Evolutionary conservation across 1,284 basidiomycete species (phyloP).

Genomic region (Marasmius oreades): DNA sequence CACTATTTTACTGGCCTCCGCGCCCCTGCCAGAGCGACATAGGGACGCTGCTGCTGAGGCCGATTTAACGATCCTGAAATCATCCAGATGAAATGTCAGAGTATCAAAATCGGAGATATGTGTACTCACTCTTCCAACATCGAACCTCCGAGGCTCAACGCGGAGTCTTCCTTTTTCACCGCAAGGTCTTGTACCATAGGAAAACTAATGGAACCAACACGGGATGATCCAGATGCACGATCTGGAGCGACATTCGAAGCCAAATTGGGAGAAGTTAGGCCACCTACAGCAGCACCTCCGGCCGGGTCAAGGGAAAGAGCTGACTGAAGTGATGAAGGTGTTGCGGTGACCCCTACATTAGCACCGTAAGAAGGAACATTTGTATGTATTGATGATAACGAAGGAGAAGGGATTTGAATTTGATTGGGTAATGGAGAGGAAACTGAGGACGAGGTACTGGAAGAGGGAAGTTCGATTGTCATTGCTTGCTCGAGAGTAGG

Average conservation of each 20-base stretch:
- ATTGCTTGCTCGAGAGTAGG: conserved; percentile 27
- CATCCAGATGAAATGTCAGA: conserved; percentile 16
- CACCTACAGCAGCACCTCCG: conserved; percentile 33
- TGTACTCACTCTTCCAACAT: conserved; percentile 30
- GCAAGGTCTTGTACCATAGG: neutral
- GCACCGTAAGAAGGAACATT: conserved; percentile 32
- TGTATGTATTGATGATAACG: conserved; percentile 26
- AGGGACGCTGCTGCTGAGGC: conserved; percentile 36
- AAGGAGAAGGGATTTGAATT: conserved; percentile 37
- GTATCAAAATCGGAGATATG: neutral
- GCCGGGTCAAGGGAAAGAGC: conserved; percentile 36
- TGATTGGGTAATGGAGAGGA: conserved; percentile 32
- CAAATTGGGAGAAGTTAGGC: conserved; percentile 26
- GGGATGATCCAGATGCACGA: neutral
- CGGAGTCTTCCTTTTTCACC: conserved; percentile 4
- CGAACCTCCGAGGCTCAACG: conserved; percentile 16
- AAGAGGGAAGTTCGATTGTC: conserved; percentile 28
- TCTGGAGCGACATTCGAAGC: conserved; percentile 5
- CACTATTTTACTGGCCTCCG: conserved; percentile 32
- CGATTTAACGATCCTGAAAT: conserved; percentile 36
- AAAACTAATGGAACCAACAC: neutral
- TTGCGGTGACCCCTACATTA: conserved; percentile 18
- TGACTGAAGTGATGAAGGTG: conserved; percentile 44
- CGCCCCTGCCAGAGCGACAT: conserved; percentile 30
- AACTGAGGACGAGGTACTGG: conserved; percentile 36